Evolutionary conservation across 495 filamentous ascomycete species (phyloP).

Genomic region (Cercophora samala): DNA sequence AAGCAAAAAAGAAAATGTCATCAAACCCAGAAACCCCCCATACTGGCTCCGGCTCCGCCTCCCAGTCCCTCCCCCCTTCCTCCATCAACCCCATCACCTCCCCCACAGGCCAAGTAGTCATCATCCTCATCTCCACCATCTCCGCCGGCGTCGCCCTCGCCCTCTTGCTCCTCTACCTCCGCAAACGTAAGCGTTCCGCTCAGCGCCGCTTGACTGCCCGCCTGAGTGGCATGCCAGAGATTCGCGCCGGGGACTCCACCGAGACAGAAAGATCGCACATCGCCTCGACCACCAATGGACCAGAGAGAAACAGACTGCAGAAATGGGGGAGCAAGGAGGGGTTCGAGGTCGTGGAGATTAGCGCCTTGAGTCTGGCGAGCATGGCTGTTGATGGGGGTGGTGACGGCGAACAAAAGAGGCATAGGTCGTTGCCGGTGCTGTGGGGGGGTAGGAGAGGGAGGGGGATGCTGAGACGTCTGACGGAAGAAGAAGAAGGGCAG

Average conservation of each 20-base stretch:
- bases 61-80: neutral
- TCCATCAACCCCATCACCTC: neutral
- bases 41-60: neutral
- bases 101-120: neutral
- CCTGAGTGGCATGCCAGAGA: neutral
- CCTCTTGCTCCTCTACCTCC: neutral
- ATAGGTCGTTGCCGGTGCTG: neutral
- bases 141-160: neutral
- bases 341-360: neutral
- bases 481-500: neutral
- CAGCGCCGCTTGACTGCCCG: neutral
- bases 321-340: neutral
- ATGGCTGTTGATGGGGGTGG: neutral
- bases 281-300: neutral
- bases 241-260: neutral
- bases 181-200: neutral
- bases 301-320: neutral
- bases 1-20: constrained; percentile 1
- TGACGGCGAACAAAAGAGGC: too few species aligned
- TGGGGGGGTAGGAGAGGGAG: neutral
- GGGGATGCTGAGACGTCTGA: neutral
- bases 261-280: neutral
- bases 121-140: neutral
- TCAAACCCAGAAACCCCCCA: neutral
- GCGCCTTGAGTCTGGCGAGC: neutral